Evolutionary conservation across 495 filamentous ascomycete genomes (phyloP).

Genomic region (Daldinia bambusicola): DNA sequence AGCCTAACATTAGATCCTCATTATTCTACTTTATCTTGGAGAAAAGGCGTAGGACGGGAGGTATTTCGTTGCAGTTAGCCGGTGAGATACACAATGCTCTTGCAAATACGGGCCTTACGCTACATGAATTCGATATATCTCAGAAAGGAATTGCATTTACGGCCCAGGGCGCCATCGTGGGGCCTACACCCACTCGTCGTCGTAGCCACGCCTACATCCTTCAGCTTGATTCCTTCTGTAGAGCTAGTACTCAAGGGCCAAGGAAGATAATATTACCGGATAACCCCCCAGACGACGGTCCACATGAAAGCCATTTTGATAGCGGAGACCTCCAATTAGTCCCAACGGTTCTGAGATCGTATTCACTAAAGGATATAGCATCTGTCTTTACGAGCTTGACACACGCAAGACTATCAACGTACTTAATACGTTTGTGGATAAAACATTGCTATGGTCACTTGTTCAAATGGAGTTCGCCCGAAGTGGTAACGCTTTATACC

Average conservation of each 20-base stretch:
- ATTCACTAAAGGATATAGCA: constrained; percentile 29
- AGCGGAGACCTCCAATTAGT: constrained; percentile 26
- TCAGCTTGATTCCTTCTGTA: constrained; percentile 40
- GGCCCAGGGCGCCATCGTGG: constrained; percentile 3
- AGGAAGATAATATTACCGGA: constrained; percentile 25
- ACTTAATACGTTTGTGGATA: constrained; percentile 34
- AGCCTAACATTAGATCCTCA: constrained; percentile 27
- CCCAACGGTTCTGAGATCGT: constrained; percentile 43
- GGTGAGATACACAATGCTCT: constrained; percentile 34
- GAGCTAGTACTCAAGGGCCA: constrained; percentile 16
- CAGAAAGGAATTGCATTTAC: constrained; percentile 41
- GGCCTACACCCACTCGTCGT: neutral
- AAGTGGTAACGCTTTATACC: constrained; percentile 36
- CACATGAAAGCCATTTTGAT: neutral
- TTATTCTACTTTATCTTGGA: constrained; percentile 47
- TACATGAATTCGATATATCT: constrained; percentile 30
- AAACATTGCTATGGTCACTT: constrained; percentile 32
- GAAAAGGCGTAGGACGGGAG: neutral
- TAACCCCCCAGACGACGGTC: neutral
- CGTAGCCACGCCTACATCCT: constrained; percentile 38
- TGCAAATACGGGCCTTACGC: constrained; percentile 30
- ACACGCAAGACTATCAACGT: constrained; percentile 37
- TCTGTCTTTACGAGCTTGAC: constrained; percentile 31
- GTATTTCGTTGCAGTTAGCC: constrained; percentile 25
- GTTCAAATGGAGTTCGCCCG: constrained; percentile 35